phyloP scores from a whole-genome alignment of 208 protist genomes.

The Wallacemonas sp. region DNA sequence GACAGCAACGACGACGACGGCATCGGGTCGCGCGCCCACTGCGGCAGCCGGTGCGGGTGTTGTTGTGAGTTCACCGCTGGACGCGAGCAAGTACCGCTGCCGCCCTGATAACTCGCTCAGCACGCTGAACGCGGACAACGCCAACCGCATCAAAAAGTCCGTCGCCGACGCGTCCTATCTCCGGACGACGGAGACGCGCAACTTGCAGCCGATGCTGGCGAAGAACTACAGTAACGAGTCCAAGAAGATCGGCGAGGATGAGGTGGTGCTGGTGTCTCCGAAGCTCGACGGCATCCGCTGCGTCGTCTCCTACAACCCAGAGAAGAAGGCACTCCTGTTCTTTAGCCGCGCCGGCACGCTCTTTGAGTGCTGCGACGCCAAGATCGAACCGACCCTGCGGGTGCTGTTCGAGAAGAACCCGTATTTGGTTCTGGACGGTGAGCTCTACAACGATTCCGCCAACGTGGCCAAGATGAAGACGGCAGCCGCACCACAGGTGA shows the following conservation, averaged over 20 bases:
- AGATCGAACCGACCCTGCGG: slow-evolving; percentile 65
- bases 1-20: neutral
- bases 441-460: slow-evolving; percentile 82
- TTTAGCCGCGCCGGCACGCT: slow-evolving; percentile 85
- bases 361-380: slow-evolving; percentile 85
- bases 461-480: slow-evolving; percentile 25
- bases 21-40: too few species aligned
- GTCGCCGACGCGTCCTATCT: slow-evolving; percentile 77
- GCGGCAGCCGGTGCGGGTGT: neutral
- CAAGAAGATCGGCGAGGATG: slow-evolving; percentile 47
- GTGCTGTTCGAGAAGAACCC: slow-evolving; percentile 69
- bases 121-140: slow-evolving; percentile 45
- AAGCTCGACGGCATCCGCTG: slow-evolving; percentile 93
- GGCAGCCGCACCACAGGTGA: neutral
- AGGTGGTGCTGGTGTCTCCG: slow-evolving; percentile 72
- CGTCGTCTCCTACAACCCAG: slow-evolving; percentile 63
- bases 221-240: slow-evolving; percentile 72
- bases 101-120: slow-evolving; percentile 45
- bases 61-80: neutral
- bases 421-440: slow-evolving; percentile 82
- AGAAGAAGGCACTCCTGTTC: slow-evolving; percentile 56
- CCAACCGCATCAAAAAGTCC: slow-evolving; percentile 68
- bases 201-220: slow-evolving; percentile 88
- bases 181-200: slow-evolving; percentile 55
- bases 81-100: slow-evolving; percentile 38